phyloP scores from a whole-genome alignment of 2,329 filamentous ascomycete genomes.

The Sporothrix pseudoabietina region DNA sequence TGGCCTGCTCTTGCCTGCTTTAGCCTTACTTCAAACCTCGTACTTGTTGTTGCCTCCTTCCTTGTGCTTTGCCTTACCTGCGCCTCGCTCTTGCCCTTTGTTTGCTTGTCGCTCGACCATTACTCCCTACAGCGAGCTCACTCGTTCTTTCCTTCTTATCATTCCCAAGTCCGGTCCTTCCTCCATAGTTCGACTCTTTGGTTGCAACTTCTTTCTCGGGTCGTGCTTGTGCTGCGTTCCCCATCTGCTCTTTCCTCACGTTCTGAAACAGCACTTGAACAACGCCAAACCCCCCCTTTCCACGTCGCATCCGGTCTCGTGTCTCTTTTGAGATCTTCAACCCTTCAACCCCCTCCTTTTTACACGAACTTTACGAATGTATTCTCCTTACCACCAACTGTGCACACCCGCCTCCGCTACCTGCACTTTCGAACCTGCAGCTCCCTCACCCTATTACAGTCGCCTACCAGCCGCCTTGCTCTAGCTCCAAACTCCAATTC shows the following conservation, averaged over 20 bases:
- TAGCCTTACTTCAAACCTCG: background rate
- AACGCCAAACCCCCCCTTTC: background rate
- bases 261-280: slow-evolving; percentile 19
- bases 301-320: slow-evolving; percentile 9
- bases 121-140: background rate
- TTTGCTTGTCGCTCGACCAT: background rate
- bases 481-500: background rate
- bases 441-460: background rate
- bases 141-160: background rate
- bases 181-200: background rate
- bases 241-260: background rate
- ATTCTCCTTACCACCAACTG: background rate
- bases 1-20: background rate
- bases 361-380: background rate
- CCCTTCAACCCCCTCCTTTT: background rate
- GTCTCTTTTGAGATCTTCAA: background rate
- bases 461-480: background rate
- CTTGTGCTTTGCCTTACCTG: background rate
- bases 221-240: background rate
- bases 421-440: background rate
- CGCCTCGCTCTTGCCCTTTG: slow-evolving; percentile 15
- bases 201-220: slow-evolving; percentile 3
- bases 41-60: background rate
- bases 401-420: background rate
- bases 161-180: background rate